Base-by-base conservation (phyloP, 2,329 filamentous ascomycete genomes). In the Myriosclerotinia curreyana region DNA sequence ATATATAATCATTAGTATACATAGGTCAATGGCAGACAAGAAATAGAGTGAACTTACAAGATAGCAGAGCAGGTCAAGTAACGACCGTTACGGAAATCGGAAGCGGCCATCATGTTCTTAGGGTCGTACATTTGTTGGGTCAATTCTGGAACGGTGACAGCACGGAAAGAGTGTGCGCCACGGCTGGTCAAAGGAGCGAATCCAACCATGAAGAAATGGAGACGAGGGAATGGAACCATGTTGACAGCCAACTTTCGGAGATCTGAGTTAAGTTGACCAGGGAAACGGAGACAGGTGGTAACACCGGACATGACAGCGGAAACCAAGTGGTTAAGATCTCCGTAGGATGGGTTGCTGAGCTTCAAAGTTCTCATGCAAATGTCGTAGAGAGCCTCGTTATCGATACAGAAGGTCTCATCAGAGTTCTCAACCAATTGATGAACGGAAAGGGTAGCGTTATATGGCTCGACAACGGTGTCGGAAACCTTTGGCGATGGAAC, bases 101-200 rank as follows among this genome's bases (percentile, higher is more conserved):
- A 96, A 71, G 95, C 95, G 82, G 95, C 95, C 95, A 99, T 99
- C 94, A 99, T 99, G 89, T 99, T 99, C 92, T 98, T 99, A 76
- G 95, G 94, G 85, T 99, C 95, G 85, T 96, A 99, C 92, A 99
- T 98, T 82, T 99, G 95, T 85, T 99, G 95, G 76, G 95, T 98
- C 79, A 99, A 87, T 86, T 99, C 95, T 65, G 95, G 94, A 68
- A 99, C 95, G 76, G 89, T 93, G 80, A 98, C 90, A 72, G 95
- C 94, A 78, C 95, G 95, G 94, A 98, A 99, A 74, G 91, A 92
- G 86, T 96, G 81, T 72, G 94, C 90, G 75, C 88, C 88, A 80
- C 90, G 89, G 82, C 92, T 96, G 79, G 95, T 99, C 76, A 99
- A 87, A 78, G 95, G 95, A 80, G 95, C 94, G 79, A 99, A 99